These are phyloP conservation scores for Chrysosporium queenslandicum DNA, from an alignment of 2,329 filamentous ascomycete species.

Conservation along the genomic window DNA sequence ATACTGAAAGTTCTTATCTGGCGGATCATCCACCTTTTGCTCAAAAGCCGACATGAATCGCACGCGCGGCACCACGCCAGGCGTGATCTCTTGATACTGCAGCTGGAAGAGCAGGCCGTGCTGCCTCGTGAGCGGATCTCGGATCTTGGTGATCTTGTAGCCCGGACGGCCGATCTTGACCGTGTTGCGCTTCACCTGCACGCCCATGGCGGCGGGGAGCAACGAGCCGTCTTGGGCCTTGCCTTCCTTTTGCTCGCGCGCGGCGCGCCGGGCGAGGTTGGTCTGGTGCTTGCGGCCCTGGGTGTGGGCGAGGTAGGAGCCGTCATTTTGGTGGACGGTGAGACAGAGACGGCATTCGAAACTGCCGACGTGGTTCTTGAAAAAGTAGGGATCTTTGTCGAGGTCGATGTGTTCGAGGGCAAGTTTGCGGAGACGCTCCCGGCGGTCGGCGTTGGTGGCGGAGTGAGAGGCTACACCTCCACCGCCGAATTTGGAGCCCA, in stretches of 20 bases:
- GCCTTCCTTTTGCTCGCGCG: slow-evolving; percentile 88
- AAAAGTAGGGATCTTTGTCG: slow-evolving; percentile 99
- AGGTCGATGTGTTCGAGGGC: slow-evolving; percentile 98
- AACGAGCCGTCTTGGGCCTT: slow-evolving; percentile 52
- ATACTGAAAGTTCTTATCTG: slow-evolving; percentile 91
- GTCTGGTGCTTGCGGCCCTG: slow-evolving; percentile 99
- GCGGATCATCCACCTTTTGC: slow-evolving; percentile 83
- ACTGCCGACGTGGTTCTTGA: slow-evolving; percentile 97
- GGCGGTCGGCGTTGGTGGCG: slow-evolving; percentile 90
- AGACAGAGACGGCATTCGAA: slow-evolving; percentile 96
- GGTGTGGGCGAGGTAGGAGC: slow-evolving; percentile 95
- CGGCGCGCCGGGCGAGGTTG: slow-evolving; percentile 87
- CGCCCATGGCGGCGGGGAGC: slow-evolving; percentile 60
- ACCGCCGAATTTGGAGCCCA: slow-evolving; percentile 94
- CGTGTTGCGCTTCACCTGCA: slow-evolving; percentile 68
- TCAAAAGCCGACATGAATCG: slow-evolving; percentile 97
- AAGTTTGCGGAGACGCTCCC: slow-evolving; percentile 93
- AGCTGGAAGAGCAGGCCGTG: slow-evolving; percentile 90
- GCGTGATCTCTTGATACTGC: slow-evolving; percentile 82
- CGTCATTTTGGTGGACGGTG: slow-evolving; percentile 97
- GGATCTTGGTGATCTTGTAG: slow-evolving; percentile 95
- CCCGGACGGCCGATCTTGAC: slow-evolving; percentile 94
- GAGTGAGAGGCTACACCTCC: slow-evolving; percentile 90
- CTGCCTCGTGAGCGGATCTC: slow-evolving; percentile 79
- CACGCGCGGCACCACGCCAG: slow-evolving; percentile 66